Base-by-base conservation (phyloP, 2,329 filamentous ascomycete species). In the Xylariaceae sp. region DNA sequence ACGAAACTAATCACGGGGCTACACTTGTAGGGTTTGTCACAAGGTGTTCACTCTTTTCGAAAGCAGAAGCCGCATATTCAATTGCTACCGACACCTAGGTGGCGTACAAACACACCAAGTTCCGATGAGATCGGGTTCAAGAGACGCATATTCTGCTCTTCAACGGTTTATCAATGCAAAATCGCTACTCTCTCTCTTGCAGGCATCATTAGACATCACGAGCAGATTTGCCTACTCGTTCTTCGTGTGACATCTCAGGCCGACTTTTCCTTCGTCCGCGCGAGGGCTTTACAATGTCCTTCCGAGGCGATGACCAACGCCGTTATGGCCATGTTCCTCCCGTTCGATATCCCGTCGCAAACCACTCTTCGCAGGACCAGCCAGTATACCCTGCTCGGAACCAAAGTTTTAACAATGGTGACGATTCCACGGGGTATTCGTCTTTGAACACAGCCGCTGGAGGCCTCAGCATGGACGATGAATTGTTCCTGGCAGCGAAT, bases 321-420 rank as follows among this genome's bases (percentile, higher is more conserved):
- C 80, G 83, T 43, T 86, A 86, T 64, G 83, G 83, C 71, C 81
- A 86, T 71, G 72, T 86, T 47, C 83, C 84, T 57, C 84, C 83
- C 15, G 82, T 83, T 29, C 83, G 85, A 66, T 86, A 86, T 63
- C 77, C 80, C 15, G 72, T 81, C 59, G 72, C 76, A 45, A 69
- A 70, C 55, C 74, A 71, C 42, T 63, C 71, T 49, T 60, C 67
- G 40, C 68, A 70, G 57, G 70, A 73, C 41, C 70, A 72, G 55
- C 65, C 70, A 45, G 54, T 65, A 36, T 73, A 75, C 59, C 70
- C 74, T 5, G 68, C 67, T 41, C 78, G 87, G 61, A 80, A 83
- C 60, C 80, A 82, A 46, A 92, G 87, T 74, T 91, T 89, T 74
- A 85, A 90, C 69, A 83, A 79, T 61, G 88, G 86, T 60, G 89